phyloP scores from a whole-genome alignment of 2,329 filamentous ascomycete genomes.

The Penicillium sp. region DNA sequence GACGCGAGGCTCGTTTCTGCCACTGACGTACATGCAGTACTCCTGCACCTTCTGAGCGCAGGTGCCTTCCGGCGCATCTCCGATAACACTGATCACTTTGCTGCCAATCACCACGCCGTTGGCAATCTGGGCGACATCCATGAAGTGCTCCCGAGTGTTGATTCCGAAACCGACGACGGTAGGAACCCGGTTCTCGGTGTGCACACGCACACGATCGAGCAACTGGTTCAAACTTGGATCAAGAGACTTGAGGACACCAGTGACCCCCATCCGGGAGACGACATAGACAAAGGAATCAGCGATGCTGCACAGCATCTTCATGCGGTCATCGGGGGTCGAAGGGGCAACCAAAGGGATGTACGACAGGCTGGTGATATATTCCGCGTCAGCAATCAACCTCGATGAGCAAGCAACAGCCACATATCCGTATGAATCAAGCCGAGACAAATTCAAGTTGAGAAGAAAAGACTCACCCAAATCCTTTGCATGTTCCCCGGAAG shows the following conservation, averaged over 20 bases:
- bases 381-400: background rate
- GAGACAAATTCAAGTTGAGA: background rate
- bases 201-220: constrained; percentile 78
- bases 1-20: constrained; percentile 48
- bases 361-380: constrained; percentile 48
- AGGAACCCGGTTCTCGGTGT: constrained; percentile 75
- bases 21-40: constrained; percentile 74
- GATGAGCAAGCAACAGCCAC: background rate
- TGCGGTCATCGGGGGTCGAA: constrained; percentile 81
- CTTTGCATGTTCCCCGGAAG: constrained; percentile 82
- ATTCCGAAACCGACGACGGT: constrained; percentile 92
- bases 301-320: constrained; percentile 89
- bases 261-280: constrained; percentile 92
- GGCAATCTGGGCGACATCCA: constrained; percentile 75
- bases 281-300: constrained; percentile 98
- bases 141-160: constrained; percentile 87
- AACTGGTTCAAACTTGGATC: constrained; percentile 76
- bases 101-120: constrained; percentile 95
- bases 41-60: constrained; percentile 72
- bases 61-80: constrained; percentile 63
- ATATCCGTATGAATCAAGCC: background rate
- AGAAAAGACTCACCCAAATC: constrained; percentile 61
- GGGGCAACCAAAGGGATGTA: constrained; percentile 93
- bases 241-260: constrained; percentile 79
- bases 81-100: constrained; percentile 80